These are phyloP conservation scores for Cytospora piceicola DNA, from an alignment of 2,329 filamentous ascomycete genomes.

Conservation along the genomic window DNA sequence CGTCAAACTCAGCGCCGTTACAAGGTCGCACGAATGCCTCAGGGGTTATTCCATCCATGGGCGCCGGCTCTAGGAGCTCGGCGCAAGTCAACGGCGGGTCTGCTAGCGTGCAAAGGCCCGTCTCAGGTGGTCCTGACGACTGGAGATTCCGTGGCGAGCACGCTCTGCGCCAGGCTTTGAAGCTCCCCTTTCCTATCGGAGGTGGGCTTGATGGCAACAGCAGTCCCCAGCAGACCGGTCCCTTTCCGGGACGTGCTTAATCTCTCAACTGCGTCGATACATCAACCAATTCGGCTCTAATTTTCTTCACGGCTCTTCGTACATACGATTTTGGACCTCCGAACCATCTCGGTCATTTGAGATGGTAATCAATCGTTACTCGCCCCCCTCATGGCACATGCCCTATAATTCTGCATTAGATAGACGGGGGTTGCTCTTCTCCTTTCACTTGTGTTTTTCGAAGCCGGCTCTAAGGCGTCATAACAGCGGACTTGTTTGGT, in stretches of 20 bases:
- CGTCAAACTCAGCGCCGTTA: neutral
- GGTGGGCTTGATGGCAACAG: conserved; percentile 24
- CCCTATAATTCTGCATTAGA: conserved; percentile 27
- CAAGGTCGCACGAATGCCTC: conserved; percentile 2
- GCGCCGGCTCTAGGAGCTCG: conserved; percentile 6
- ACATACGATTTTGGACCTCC: conserved; percentile 11
- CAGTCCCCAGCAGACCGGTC: conserved; percentile 19
- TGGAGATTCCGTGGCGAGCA: conserved; percentile 28
- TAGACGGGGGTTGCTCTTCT: conserved; percentile 16
- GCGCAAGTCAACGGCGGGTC: conserved; percentile 21
- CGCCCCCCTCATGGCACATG: conserved; percentile 18
- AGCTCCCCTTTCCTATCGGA: conserved; percentile 22
- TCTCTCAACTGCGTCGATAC: neutral
- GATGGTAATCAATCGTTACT: conserved; percentile 19
- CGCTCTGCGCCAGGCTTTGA: conserved; percentile 28
- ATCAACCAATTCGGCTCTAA: conserved; percentile 1
- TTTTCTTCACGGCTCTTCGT: conserved; percentile 8
- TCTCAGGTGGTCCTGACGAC: conserved; percentile 16
- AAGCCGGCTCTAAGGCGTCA: conserved; percentile 24
- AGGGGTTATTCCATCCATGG: neutral
- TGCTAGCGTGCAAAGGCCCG: neutral
- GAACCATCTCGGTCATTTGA: conserved; percentile 8
- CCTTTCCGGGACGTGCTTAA: conserved; percentile 25
- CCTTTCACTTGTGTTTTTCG: conserved; percentile 21
- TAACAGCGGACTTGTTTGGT: conserved; percentile 18